These are phyloP conservation scores for Hapsidospora chrysogenum DNA, from an alignment of 495 filamentous ascomycete genomes.

Conservation along the genomic window DNA sequence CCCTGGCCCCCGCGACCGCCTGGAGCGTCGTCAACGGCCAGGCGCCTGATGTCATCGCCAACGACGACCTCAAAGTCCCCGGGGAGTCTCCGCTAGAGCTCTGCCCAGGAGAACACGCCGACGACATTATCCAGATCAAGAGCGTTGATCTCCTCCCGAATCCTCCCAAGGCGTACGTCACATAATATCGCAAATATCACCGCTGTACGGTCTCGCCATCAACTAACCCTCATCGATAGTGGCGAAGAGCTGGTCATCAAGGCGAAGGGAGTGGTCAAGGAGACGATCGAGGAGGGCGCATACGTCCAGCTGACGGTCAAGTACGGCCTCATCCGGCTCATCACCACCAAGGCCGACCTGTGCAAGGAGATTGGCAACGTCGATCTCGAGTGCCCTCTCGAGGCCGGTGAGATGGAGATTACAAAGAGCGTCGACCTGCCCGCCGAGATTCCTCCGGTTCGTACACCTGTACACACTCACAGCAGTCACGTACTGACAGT, in stretches of 20 bases:
- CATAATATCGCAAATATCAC: neutral
- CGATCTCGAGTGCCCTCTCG: conserved; percentile 74
- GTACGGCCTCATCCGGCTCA: conserved; percentile 79
- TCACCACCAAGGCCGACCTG: conserved; percentile 61
- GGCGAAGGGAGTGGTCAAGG: conserved; percentile 52
- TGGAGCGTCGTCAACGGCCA: conserved; percentile 19
- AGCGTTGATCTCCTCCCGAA: conserved; percentile 71
- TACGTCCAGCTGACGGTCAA: conserved; percentile 73
- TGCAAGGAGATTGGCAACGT: conserved; percentile 81
- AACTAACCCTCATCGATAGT: conserved; percentile 26
- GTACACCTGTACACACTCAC: conserved; percentile 12
- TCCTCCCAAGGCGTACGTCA: conserved; percentile 67
- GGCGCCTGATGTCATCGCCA: conserved; percentile 8
- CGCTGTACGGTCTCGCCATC: neutral
- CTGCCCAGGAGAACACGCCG: conserved; percentile 43
- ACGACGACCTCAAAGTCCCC: conserved; percentile 37
- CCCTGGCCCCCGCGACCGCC: conserved; percentile 21
- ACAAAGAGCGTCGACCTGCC: conserved; percentile 74
- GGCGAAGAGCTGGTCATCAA: conserved; percentile 64
- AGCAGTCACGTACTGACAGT: conserved; percentile 1
- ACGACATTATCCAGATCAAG: conserved; percentile 56
- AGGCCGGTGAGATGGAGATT: conserved; percentile 54
- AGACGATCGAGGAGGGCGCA: conserved; percentile 58
- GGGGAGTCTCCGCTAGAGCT: conserved; percentile 62
- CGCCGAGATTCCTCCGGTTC: conserved; percentile 74